A percentile compares a stretch with the other conserved stretches of the same genome.
Evolutionary conservation across 495 filamentous ascomycete genomes (phyloP).

Genomic region (Diplogelasinospora grovesii): DNA sequence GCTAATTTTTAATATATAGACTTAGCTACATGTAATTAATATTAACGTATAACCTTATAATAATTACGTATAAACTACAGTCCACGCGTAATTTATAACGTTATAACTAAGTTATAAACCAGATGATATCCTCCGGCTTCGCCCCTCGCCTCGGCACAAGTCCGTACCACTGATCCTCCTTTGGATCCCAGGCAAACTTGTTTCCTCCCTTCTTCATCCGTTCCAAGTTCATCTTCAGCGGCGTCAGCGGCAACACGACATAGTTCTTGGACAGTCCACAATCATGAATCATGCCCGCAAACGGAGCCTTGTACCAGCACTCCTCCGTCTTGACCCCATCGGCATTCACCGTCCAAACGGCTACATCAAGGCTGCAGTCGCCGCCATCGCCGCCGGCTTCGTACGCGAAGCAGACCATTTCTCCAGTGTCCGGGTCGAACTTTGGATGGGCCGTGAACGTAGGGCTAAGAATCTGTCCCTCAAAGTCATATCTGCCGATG

Average conservation of each 20-base stretch:
- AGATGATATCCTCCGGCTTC: constrained; percentile 42
- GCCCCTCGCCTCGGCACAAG: constrained; percentile 43
- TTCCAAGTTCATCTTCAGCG: constrained; percentile 44
- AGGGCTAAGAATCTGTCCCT: constrained; percentile 45
- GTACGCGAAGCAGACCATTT: constrained; percentile 53
- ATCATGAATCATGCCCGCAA: constrained; percentile 53
- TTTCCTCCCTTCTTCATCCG: constrained; percentile 48
- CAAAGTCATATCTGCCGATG: constrained; percentile 47
- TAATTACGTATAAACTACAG: too few relatives aligned
- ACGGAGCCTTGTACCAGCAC: constrained; percentile 45
- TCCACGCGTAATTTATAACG: too few relatives aligned
- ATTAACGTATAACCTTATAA: too few relatives aligned
- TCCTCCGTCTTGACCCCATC: constrained; percentile 39
- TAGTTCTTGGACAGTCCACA: constrained; percentile 47
- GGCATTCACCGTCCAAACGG: constrained; percentile 37
- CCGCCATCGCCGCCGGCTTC: constrained; percentile 41
- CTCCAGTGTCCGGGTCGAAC: constrained; percentile 49
- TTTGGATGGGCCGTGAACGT: constrained; percentile 60
- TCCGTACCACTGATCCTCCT: constrained; percentile 46
- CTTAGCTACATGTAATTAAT: too few relatives aligned
- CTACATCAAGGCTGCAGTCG: constrained; percentile 42
- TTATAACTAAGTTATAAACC: too few relatives aligned
- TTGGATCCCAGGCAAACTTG: constrained; percentile 50
- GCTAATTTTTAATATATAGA: too few relatives aligned
- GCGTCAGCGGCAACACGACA: constrained; percentile 45